phyloP scores from a whole-genome alignment of 768 basidiomycete species.

The Tylopilus sp. region DNA sequence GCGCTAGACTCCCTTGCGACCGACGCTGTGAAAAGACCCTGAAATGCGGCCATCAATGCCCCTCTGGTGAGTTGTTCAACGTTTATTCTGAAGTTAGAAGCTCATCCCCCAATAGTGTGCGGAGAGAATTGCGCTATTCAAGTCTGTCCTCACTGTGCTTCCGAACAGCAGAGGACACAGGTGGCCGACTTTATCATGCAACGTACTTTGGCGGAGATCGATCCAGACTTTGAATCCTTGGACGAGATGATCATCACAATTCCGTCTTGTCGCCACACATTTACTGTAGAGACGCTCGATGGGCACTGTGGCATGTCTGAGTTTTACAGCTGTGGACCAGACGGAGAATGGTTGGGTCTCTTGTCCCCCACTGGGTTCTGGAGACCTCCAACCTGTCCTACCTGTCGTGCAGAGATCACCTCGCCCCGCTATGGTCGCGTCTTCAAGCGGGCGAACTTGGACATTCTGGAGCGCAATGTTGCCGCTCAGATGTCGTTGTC shows the following conservation, averaged over 20 bases:
- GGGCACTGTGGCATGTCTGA: constrained; percentile 49
- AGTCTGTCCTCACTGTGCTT: no score
- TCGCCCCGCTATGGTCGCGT: constrained; percentile 58
- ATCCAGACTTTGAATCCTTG: constrained; percentile 34
- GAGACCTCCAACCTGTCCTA: constrained; percentile 55
- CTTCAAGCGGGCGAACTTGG: constrained; percentile 59
- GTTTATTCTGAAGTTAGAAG: background rate
- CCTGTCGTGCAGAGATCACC: no score
- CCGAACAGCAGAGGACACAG: constrained; percentile 33
- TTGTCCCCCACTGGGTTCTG: constrained; percentile 38
- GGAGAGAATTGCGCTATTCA: constrained; percentile 71
- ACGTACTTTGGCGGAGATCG: constrained; percentile 47
- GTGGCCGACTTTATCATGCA: constrained; percentile 62
- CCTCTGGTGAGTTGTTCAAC: constrained; percentile 47
- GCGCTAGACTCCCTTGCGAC: constrained; percentile 64
- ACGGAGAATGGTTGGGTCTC: constrained; percentile 45
- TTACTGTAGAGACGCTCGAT: constrained; percentile 72
- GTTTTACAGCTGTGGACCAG: constrained; percentile 40
- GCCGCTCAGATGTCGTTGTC: constrained; percentile 47
- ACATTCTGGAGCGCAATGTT: constrained; percentile 63
- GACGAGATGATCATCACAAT: constrained; percentile 60
- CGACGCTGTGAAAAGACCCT: constrained; percentile 45
- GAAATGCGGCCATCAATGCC: constrained; percentile 60
- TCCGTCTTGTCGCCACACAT: constrained; percentile 57
- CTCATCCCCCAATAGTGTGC: constrained; percentile 45